Base-by-base conservation (phyloP, 2,329 filamentous ascomycete genomes). In the Penicillium sp. region DNA sequence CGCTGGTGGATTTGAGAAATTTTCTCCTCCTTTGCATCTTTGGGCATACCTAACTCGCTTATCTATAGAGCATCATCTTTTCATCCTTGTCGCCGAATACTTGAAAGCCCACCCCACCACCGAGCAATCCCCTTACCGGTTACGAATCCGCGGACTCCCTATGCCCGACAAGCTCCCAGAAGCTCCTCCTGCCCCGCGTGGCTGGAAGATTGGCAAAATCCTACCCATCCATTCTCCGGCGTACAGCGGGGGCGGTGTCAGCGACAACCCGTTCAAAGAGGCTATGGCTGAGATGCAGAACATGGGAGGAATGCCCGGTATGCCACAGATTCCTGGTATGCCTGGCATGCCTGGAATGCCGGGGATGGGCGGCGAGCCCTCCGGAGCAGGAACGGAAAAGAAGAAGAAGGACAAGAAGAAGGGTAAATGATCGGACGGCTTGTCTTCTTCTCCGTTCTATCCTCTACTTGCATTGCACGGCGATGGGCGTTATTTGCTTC, bases 241-340 rank as follows among this genome's bases (percentile, higher is more conserved):
- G 16, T 82, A 97, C 74, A 94, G 89, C 49, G 94, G 94, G 8
- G 94, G 94, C 10, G 94, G 94, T 33, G 90, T 97, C 10, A 92
- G 85, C 57, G 94, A 99, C 72, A 95, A 97, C 68, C 84, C 96
- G 56, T 85, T 97, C 67, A 90, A 94, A 78, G 92, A 96, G 63
- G 95, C 96, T 81, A 96, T 97, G 92, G 87, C 85, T 66, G 90
- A 95, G 76, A 95, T 97, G 90, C 79, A 81, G 59, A 77, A 76
- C 61, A 69, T 74, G 59, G 66, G 69, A 53, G 73, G 73, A 5
- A 70, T 77, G 64, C 72, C 73, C 5, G 74, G 74, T 4, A 68
- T 74, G 63, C 70, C 72, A 4, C 68, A 68, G 29, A 72, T 72
- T 46, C 70, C 69, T 1, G 65, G 64, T 31, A 77, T 82, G 73